phyloP scores from a whole-genome alignment of 108 stramenopile species.

The Cyclotella baltica region DNA sequence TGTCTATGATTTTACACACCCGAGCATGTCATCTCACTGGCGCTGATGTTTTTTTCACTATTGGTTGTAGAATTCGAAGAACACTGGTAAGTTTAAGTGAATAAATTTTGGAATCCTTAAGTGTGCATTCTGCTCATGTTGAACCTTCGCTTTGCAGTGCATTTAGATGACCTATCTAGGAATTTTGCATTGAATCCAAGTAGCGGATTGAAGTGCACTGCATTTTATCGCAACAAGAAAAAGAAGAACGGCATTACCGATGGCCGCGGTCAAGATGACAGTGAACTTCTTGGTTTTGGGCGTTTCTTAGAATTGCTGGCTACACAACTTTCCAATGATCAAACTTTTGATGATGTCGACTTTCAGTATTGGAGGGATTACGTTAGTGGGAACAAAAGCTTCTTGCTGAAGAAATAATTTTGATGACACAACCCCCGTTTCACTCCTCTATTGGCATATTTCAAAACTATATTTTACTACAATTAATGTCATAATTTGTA shows the following conservation, averaged over 20 bases:
- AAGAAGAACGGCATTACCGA: constrained; percentile 18
- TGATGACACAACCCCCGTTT: too few species aligned
- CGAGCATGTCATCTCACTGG: too few species aligned
- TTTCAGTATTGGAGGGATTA: constrained; percentile 79
- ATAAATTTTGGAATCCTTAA: not conserved
- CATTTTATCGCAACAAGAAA: constrained; percentile 82
- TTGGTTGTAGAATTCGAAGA: too few species aligned
- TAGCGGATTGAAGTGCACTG: constrained; percentile 77
- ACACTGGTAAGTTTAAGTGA: constrained; percentile 4
- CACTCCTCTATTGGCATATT: not conserved
- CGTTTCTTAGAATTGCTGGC: constrained; percentile 73
- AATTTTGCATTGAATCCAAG: constrained; percentile 95
- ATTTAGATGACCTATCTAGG: constrained; percentile 92
- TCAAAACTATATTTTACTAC: too few species aligned
- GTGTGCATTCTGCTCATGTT: constrained; percentile 37
- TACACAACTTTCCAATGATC: constrained; percentile 21
- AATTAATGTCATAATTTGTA: too few species aligned
- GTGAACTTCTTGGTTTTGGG: constrained; percentile 63
- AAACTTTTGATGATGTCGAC: constrained; percentile 70
- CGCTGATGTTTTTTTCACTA: too few species aligned
- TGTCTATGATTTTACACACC: too few species aligned
- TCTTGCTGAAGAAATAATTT: constrained; percentile 37
- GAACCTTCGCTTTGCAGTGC: too few species aligned
- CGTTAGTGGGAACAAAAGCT: constrained; percentile 49
- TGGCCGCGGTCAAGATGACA: constrained; percentile 42